Evolutionary conservation across 257 asterid genomes (phyloP), one percentile per base, ranked within the genome.

Genomic region (Solanum habrochaites): DNA sequence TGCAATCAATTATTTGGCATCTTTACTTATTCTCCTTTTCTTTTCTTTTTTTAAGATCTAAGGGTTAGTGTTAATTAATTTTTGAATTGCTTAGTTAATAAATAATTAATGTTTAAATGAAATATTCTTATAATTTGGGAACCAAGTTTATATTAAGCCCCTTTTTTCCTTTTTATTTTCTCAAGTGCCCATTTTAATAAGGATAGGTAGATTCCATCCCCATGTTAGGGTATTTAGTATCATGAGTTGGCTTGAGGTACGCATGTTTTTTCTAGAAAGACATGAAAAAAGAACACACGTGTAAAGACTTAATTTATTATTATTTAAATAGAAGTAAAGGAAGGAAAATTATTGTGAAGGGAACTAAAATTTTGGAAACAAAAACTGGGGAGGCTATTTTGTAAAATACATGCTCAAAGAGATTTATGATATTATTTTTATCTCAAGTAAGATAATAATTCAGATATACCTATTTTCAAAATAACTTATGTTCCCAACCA

Each of bases 271-370:
- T 45, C 80, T 70, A 70, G 52, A 69, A 85, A 67, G 83, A 85
- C 82, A 70, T 69, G 70, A 56, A 85, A 67, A 14, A 43, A 13
- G 69, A n/a, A 21, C 73, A 87, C 91, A 86, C 91, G 91, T 73
- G 91, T 67, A 83, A 82, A 85, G 70, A 15, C 11, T 78, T 78
- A 6, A 18, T 52, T 52, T 39, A 39, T 39, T 39, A 7, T 52
- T 45, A 78, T 47, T 11, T 8, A 78, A 78, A 77, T 64, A 77
- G 21, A 77, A 43, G 64, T 27, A 14, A 78, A 45, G 3, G 15
- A 14, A 2, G 25, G 42, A 27, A 15, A 47, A 45, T 5, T 80
- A 80, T 16, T 47, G 67, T 27, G 42, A 80, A 14, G 83, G 66
- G 42, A 47, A 45, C 84, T 47, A 80, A 16, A 47, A 21, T 11